These are phyloP conservation scores for Immersiella caudata DNA, from an alignment of 495 filamentous ascomycete genomes.

Conservation along the genomic window DNA sequence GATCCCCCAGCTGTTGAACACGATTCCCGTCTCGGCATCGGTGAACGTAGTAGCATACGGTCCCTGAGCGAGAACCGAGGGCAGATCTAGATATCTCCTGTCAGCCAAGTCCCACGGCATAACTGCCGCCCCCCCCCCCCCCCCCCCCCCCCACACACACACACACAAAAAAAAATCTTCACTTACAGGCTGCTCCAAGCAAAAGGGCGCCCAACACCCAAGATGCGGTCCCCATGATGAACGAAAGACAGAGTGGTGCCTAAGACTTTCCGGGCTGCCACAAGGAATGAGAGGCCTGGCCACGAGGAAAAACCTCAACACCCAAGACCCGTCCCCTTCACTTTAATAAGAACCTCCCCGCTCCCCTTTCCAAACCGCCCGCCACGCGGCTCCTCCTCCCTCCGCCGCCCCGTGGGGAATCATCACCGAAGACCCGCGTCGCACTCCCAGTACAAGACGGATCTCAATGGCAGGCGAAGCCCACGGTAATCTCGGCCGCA, in stretches of 20 bases:
- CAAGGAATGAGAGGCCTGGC: constrained; percentile 17
- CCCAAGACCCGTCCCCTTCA: neutral
- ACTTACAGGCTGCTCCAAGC: constrained; percentile 37
- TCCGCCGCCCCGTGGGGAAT: neutral
- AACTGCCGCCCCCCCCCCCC: too few relatives aligned
- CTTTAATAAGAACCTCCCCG: neutral
- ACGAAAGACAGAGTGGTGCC: constrained; percentile 21
- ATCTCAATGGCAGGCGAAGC: neutral
- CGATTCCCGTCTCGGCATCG: constrained; percentile 48
- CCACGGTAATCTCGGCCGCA: neutral
- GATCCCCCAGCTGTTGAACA: constrained; percentile 48
- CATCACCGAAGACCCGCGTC: neutral
- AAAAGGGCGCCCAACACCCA: constrained; percentile 33
- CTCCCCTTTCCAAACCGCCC: neutral
- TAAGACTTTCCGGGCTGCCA: constrained; percentile 20
- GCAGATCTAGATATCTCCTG: constrained; percentile 26
- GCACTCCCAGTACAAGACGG: neutral
- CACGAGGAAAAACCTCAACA: neutral
- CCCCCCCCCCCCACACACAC: too few relatives aligned
- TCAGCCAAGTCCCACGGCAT: neutral
- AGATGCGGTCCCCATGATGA: constrained; percentile 34
- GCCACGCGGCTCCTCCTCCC: neutral
- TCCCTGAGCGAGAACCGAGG: constrained; percentile 33
- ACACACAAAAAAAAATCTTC: neutral
- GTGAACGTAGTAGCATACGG: constrained; percentile 39